phyloP scores from a whole-genome alignment of 2,329 filamentous ascomycete genomes.

The Akanthomyces muscarius region DNA sequence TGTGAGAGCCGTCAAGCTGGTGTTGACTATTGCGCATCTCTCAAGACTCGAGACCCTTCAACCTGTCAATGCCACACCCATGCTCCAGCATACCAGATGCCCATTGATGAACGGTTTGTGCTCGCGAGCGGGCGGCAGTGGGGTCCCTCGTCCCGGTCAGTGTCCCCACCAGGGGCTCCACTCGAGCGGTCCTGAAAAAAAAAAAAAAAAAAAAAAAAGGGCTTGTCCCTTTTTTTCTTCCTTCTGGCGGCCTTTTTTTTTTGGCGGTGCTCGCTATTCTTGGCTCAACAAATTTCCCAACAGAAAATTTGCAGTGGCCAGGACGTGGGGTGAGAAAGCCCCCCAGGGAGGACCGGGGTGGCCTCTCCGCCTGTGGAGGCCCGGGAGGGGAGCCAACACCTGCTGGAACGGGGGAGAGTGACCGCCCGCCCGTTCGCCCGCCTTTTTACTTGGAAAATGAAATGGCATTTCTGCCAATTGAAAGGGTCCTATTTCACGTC shows the following conservation, averaged over 20 bases:
- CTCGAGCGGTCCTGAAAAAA: too few species aligned
- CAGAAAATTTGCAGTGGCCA: constrained; percentile 25
- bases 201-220: neutral
- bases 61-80: too few species aligned
- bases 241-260: constrained; percentile 16
- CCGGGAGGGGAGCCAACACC: neutral
- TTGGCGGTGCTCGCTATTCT: constrained; percentile 22
- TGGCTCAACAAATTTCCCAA: constrained; percentile 37
- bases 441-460: neutral
- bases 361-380: neutral
- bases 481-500: neutral
- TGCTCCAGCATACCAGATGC: too few species aligned
- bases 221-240: neutral
- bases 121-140: neutral
- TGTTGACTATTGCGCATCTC: too few species aligned
- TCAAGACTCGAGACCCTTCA: too few species aligned
- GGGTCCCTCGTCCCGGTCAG: neutral
- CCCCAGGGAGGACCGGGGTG: neutral
- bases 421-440: neutral
- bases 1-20: neutral
- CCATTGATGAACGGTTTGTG: neutral
- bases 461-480: neutral
- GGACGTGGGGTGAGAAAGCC: neutral
- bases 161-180: too few species aligned
- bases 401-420: neutral